Percentiles rank a stretch among this genome's conserved stretches.
These are phyloP conservation scores for Wickerhamiella alocasiicola DNA, from an alignment of 805 yeast genomes.

Conservation along the genomic window DNA sequence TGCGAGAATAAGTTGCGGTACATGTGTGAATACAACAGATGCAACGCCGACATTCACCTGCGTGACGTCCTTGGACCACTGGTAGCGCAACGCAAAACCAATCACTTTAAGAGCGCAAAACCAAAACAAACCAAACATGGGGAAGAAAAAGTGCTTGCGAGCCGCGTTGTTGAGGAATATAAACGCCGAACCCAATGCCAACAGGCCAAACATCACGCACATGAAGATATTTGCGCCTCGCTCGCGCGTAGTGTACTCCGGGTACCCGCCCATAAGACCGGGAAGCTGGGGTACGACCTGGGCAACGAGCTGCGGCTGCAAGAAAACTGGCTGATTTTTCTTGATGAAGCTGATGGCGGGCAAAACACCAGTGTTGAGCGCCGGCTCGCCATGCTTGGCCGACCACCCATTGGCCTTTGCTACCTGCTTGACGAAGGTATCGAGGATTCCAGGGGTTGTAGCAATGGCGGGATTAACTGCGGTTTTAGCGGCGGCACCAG, in stretches of 20 bases:
- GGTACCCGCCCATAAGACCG: conserved; percentile 45
- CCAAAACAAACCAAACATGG: conserved; percentile 40
- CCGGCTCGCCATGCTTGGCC: conserved; percentile 15
- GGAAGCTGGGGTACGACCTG: conserved; percentile 24
- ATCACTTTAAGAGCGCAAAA: conserved; percentile 42
- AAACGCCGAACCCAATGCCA: conserved; percentile 35
- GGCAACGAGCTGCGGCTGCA: conserved; percentile 14
- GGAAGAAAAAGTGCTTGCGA: conserved; percentile 50
- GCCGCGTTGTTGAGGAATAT: conserved; percentile 38
- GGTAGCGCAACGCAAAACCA: conserved; percentile 47
- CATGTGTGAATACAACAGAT: conserved; percentile 41
- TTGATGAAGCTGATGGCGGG: conserved; percentile 17
- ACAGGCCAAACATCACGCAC: conserved; percentile 37
- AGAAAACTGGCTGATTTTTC: conserved; percentile 11
- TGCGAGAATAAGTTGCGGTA: conserved; percentile 45
- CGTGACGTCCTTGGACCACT: conserved; percentile 44
- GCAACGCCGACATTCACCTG: conserved; percentile 41
- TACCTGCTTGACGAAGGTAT: background rate
- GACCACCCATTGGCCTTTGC: conserved; percentile 4
- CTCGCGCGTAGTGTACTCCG: conserved; percentile 30
- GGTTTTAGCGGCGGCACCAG: background rate
- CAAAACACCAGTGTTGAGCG: conserved; percentile 23
- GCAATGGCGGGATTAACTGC: conserved; percentile 7
- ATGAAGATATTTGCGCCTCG: conserved; percentile 50
- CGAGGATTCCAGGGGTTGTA: conserved; percentile 6